Base-by-base conservation (phyloP, 768 basidiomycete genomes). In the Suillus fuscotomentosus region DNA sequence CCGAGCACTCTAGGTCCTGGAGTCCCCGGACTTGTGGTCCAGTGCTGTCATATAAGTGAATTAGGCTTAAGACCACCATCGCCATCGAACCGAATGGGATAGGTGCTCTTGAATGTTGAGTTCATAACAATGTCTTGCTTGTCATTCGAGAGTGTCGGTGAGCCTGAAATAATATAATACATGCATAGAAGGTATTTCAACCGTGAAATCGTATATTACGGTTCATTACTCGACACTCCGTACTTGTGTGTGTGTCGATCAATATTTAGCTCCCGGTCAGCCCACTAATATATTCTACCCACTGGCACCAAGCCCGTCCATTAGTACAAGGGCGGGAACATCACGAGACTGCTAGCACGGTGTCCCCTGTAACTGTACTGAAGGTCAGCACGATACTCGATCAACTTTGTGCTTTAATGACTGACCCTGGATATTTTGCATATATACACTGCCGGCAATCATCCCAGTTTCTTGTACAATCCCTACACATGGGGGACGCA, bases 401-500 rank as follows among this genome's bases (percentile, higher is more conserved):
- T 27, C 10, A 27, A n/a, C 41, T 39, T 24, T 1, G 9, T 59
- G 24, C 20, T 34, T 36, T 5, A 4, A 42, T 59, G 17, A 31
- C 57, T 43, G 41, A 42, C 57, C 57, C 41, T 59, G 57, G 57
- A 43, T 59, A 59, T 11, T 42, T 59, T 20, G 57, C 39, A 20
- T 42, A 24, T 42, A 42, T 27, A 10, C 57, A 59, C 27, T 31
- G 41, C 10, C 57, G 39, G 24, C 57, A 59, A 38, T 59, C 57
- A 59, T 59, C 57, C 41, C 57, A 59, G 11, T 42, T 59, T 20
- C 57, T 24, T 20, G 41, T 59, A 27, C 57, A 59, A 42, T 59
- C 57, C 57, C 41, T 59, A 39, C 57, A 59, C 57, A 59, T 59
- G 39, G 39, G 39, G 24, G 39, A 24, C 17, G 24, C 11, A 11